A percentile compares a stretch with the other conserved stretches of the same genome.
These are phyloP conservation scores for Pseudohyphozyma bogoriensis DNA, from an alignment of 768 basidiomycete genomes.

Conservation along the genomic window DNA sequence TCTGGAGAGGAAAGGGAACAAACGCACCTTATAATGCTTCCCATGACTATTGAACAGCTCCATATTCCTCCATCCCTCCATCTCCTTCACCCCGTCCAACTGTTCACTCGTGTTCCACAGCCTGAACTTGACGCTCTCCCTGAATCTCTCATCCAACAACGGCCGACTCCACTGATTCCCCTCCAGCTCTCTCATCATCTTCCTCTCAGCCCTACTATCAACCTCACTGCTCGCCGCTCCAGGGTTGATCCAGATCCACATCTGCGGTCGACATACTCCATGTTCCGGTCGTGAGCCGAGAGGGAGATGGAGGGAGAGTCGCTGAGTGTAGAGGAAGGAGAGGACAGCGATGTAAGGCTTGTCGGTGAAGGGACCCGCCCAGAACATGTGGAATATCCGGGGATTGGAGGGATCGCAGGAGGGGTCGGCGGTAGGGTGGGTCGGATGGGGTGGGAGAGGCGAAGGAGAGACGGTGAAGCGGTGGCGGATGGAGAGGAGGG, in stretches of 20 bases:
- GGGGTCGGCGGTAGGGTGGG: slow-evolving; percentile 49
- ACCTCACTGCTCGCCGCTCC: slow-evolving; percentile 87
- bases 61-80: slow-evolving; percentile 75
- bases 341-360: slow-evolving; percentile 92
- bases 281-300: slow-evolving; percentile 25
- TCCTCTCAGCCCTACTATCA: slow-evolving; percentile 63
- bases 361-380: slow-evolving; percentile 97
- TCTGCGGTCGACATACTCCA: slow-evolving; percentile 68
- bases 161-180: slow-evolving; percentile 87
- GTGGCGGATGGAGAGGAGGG: slow-evolving; percentile 8
- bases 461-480: slow-evolving; percentile 36
- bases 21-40: slow-evolving; percentile 45
- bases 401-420: slow-evolving; percentile 78
- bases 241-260: slow-evolving; percentile 98
- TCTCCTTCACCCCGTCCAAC: slow-evolving; percentile 78
- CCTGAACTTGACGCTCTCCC: slow-evolving; percentile 85
- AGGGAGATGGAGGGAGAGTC: slow-evolving; percentile 52
- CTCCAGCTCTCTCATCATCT: slow-evolving; percentile 72
- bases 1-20: background rate
- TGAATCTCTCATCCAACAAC: slow-evolving; percentile 85
- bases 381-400: slow-evolving; percentile 95
- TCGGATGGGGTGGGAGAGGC: slow-evolving; percentile 8
- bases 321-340: slow-evolving; percentile 93
- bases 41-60: slow-evolving; percentile 81
- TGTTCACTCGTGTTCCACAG: slow-evolving; percentile 99